A percentile compares a stretch with the other conserved stretches of the same genome.
These are phyloP conservation scores for Cercospora janseana DNA, from an alignment of 2,329 filamentous ascomycete species.

Conservation along the genomic window DNA sequence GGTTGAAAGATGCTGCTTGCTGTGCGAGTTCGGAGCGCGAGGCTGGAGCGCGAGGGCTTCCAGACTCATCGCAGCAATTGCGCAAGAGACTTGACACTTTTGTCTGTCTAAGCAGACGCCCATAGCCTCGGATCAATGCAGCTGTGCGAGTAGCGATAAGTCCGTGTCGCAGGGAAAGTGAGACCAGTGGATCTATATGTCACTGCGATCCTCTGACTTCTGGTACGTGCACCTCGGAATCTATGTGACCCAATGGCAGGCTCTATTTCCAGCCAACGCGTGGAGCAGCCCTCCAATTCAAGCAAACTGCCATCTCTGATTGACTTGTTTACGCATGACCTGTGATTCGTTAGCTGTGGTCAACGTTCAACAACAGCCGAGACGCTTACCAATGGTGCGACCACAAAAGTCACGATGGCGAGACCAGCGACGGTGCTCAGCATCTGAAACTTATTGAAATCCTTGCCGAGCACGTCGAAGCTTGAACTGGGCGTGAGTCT, in stretches of 20 bases:
- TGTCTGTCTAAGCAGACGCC: too few relatives aligned
- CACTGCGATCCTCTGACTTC: too few relatives aligned
- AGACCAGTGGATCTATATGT: too few relatives aligned
- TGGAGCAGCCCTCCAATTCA: constrained; percentile 10
- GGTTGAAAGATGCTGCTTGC: too few relatives aligned
- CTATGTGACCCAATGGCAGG: background rate
- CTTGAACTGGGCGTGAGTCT: constrained; percentile 80
- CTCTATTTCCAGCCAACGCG: background rate
- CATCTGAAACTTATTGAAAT: constrained; percentile 87
- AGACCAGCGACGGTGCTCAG: constrained; percentile 80
- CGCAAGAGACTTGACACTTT: too few relatives aligned
- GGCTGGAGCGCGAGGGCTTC: too few relatives aligned
- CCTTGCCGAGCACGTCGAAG: constrained; percentile 90
- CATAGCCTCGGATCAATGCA: too few relatives aligned
- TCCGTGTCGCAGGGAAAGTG: too few relatives aligned
- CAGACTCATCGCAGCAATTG: too few relatives aligned
- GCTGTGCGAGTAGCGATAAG: too few relatives aligned
- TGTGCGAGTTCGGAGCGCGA: too few relatives aligned
- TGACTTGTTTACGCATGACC: constrained; percentile 64
- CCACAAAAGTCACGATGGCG: constrained; percentile 68
- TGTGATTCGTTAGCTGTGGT: constrained; percentile 34
- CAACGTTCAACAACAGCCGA: background rate
- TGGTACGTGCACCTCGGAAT: too few relatives aligned
- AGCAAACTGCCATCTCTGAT: constrained; percentile 58
- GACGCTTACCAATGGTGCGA: constrained; percentile 78